A percentile compares a stretch with the other conserved stretches of the same genome.
phyloP scores from a whole-genome alignment of 108 stramenopile species.

The Cylindrotheca closterium region DNA sequence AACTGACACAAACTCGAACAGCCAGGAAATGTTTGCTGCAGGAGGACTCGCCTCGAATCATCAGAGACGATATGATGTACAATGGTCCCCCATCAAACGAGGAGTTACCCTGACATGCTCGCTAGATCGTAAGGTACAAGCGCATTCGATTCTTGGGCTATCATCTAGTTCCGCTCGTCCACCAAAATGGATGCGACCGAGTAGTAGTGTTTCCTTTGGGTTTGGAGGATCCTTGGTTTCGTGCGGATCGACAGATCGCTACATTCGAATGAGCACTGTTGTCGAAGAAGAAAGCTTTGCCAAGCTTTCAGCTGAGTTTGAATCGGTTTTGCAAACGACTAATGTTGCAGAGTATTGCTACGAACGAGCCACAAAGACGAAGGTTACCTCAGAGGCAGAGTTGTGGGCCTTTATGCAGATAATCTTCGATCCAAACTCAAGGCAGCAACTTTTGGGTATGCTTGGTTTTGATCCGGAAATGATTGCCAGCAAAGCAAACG shows the following conservation, averaged over 20 bases:
- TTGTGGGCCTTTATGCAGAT: constrained; percentile 95
- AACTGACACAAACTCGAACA: constrained; percentile 27
- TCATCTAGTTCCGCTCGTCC: constrained; percentile 77
- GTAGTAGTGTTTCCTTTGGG: constrained; percentile 83
- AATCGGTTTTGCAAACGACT: constrained; percentile 52
- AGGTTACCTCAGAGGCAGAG: constrained; percentile 45
- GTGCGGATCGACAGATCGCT: constrained; percentile 51
- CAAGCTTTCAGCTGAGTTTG: constrained; percentile 59
- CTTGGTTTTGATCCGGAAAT: constrained; percentile 89
- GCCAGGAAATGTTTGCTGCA: constrained; percentile 33
- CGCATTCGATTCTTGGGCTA: constrained; percentile 80
- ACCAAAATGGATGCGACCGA: constrained; percentile 93
- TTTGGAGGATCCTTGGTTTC: constrained; percentile 90
- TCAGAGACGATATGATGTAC: constrained; percentile 78
- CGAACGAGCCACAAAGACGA: constrained; percentile 36
- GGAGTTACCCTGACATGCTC: constrained; percentile 90
- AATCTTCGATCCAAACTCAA: constrained; percentile 90
- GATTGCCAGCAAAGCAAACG: constrained; percentile 48
- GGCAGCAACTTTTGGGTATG: constrained; percentile 86
- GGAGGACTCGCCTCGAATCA: constrained; percentile 68
- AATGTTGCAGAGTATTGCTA: constrained; percentile 77
- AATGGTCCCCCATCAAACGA: constrained; percentile 90
- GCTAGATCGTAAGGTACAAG: constrained; percentile 95
- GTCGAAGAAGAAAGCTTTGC: constrained; percentile 73
- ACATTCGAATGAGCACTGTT: constrained; percentile 52